A percentile compares a stretch with the other conserved stretches of the same genome.
Evolutionary conservation across 371 early-diverging fungal genomes (phyloP).

Genomic region (Mucor lusitanicus): DNA sequence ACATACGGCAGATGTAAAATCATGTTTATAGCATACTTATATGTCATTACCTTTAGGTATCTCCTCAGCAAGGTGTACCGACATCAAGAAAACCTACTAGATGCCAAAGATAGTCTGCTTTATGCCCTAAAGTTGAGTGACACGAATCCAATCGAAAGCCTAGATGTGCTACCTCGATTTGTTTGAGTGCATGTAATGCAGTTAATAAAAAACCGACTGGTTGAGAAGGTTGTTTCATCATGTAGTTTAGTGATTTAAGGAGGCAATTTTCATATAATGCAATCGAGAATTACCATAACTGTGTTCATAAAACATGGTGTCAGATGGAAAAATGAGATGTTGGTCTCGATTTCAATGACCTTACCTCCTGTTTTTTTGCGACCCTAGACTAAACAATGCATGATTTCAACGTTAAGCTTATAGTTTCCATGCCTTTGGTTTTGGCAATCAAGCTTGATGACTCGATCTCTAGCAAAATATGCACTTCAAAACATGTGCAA

Average conservation of each 20-base stretch:
- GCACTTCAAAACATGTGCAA: too few species aligned
- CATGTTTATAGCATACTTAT: not conserved
- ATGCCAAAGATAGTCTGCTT: conserved; percentile 35
- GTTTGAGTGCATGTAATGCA: conserved; percentile 12
- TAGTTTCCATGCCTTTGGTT: too few species aligned
- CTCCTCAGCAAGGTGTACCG: conserved; percentile 27
- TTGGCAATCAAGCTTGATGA: too few species aligned
- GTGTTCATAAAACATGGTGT: not conserved
- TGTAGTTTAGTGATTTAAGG: not conserved
- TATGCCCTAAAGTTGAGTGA: conserved; percentile 41
- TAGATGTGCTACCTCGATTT: conserved; percentile 32
- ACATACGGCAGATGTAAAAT: not conserved
- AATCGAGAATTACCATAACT: not conserved
- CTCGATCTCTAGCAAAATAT: too few species aligned
- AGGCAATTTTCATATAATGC: not conserved
- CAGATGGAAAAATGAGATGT: not conserved
- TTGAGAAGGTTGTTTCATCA: not conserved
- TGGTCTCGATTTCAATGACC: not conserved
- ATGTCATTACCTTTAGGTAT: conserved; percentile 14
- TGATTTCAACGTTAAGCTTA: too few species aligned
- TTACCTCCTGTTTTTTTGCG: too few species aligned
- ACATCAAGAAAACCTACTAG: conserved; percentile 24
- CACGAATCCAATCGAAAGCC: conserved; percentile 21
- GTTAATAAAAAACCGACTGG: not conserved
- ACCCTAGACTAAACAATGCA: too few species aligned